Evolutionary conservation across 192 early-diverging fungal genomes (phyloP), one percentile per base, ranked within the genome.

Genomic region (Coemansia sp.): DNA sequence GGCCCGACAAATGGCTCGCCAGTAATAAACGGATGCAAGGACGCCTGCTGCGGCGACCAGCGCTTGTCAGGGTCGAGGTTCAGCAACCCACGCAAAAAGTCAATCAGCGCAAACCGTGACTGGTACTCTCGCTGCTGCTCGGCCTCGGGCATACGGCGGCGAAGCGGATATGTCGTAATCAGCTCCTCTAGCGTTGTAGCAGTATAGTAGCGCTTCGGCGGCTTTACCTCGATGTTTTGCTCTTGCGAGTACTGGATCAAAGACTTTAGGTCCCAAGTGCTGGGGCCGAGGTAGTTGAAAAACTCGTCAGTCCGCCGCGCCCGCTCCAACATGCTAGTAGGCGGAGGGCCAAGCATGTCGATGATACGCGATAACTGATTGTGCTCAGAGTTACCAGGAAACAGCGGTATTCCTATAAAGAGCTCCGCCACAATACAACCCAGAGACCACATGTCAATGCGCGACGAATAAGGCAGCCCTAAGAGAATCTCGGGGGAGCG

Each of bases 361-460:
- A 97, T 88, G 62, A 99, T 99, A 10, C 97, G 84, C 31, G 87
- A 87, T 9, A 99, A 69, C 74, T 98, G 95, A 75, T 99, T 95
- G 75, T 98, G 97, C 76, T 99, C 95, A 50, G 92, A 95, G 14
- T 89, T 87, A 21, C 97, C 97, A 0, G 95, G 95, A 71, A 99
- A 99, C 60, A 99, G 76, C 0, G 97, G 97, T 3, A 96, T 79
- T 0, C 97, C 97, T 4, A 98, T 75, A 68, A 92, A 96, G n/a
- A 99, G 82, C 77, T 99, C 97, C 2, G 92, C 94, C 3, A 94
- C 94, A 74, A 99, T 98, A 68, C 97, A 99, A 0, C 97, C 97
- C 13, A 98, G 76, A 23, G 95, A 97, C 97, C 97, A 99, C 88
- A 99, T 96, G 71, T 99, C 97, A 48, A 99, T 99, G 34, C 90